Evolutionary conservation across 2,329 filamentous ascomycete species (phyloP).

Genomic region (Ceratocystis cacaofunesta): DNA sequence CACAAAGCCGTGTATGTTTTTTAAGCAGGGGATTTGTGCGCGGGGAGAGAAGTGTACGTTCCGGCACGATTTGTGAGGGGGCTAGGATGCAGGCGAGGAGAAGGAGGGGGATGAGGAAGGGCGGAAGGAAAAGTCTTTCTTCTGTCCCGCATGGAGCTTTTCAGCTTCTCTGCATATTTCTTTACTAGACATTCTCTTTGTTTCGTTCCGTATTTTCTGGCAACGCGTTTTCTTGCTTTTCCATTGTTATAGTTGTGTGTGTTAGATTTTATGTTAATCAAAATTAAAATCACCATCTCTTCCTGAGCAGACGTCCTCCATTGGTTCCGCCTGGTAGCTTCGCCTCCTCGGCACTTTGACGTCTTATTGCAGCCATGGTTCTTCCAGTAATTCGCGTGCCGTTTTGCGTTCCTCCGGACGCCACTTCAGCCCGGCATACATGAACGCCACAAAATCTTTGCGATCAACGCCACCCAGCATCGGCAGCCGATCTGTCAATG

Average conservation of each 20-base stretch:
- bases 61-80: constrained; percentile 39
- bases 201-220: background rate
- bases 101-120: background rate
- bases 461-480: background rate
- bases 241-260: background rate
- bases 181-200: background rate
- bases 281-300: background rate
- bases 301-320: background rate
- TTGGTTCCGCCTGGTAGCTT: background rate
- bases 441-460: background rate
- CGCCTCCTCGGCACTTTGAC: background rate
- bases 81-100: background rate
- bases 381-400: background rate
- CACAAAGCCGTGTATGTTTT: constrained; percentile 57
- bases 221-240: background rate
- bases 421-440: background rate
- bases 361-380: background rate
- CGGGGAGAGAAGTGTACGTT: constrained; percentile 63
- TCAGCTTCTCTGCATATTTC: background rate
- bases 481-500: background rate
- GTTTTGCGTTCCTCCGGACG: background rate
- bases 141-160: background rate
- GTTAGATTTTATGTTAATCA: background rate
- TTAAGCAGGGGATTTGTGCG: constrained; percentile 53
- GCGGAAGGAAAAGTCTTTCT: background rate